Conservation (phyloP, 345 rosid genomes). For the Syzygium jambos region DNA sequence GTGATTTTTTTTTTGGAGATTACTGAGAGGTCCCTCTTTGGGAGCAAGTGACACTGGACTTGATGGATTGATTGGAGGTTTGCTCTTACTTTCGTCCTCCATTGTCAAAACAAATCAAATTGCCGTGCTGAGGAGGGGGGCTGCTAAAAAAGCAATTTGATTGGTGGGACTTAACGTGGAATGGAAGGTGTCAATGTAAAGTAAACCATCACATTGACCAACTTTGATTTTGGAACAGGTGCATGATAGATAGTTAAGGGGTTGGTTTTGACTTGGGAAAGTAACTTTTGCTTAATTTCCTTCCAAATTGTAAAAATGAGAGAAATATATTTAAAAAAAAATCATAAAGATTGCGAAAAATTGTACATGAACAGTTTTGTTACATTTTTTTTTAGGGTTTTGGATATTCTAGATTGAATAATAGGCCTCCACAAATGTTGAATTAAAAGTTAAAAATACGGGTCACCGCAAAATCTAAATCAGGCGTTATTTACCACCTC, state of each 20-base stretch:
- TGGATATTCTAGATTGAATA: not conserved
- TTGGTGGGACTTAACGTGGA: not conserved
- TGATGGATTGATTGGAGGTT: not conserved
- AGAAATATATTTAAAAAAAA: not conserved
- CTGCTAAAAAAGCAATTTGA: not conserved
- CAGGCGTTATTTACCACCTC: not conserved
- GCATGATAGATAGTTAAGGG: not conserved
- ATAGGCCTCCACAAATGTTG: not conserved
- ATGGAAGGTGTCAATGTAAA: not conserved
- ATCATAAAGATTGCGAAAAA: not conserved
- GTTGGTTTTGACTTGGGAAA: not conserved
- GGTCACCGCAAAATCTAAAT: not conserved
- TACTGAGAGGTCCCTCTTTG: not conserved
- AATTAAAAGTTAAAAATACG: not conserved
- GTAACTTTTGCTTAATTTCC: not conserved
- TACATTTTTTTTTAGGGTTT: not conserved
- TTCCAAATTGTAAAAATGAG: not conserved
- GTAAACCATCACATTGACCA: not conserved
- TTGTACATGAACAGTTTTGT: not conserved
- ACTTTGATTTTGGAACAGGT: not conserved
- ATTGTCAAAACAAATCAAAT: not conserved
- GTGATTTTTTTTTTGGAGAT: not conserved
- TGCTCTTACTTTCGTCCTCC: not conserved
- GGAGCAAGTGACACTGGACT: not conserved
- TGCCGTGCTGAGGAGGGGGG: not conserved